Evolutionary conservation across 1,139 yeast genomes (phyloP), one percentile per base, ranked within the genome.

Genomic region (Protomyces lactucae-debilis): DNA sequence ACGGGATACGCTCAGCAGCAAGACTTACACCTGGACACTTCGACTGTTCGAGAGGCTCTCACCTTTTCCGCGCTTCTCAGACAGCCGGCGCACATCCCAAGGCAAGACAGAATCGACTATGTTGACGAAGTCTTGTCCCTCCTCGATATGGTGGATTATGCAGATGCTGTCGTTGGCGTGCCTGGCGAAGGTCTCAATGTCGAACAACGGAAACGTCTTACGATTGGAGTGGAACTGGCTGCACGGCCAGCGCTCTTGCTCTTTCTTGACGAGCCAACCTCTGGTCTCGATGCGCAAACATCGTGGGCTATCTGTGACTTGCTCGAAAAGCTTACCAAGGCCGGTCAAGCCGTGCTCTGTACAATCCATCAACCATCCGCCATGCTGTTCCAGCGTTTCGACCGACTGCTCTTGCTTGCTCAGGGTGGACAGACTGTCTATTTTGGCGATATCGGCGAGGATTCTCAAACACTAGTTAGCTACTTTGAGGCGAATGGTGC

Each of bases 1-100:
- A 84, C 87, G 52, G 88, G 88, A 64, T 85, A 83, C 73, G 87
- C 83, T 28, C 86, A 84, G 69, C 87, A 84, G 72, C 86, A 83
- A 72, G 87, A 84, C 76, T 75, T 84, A 65, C 88, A 85, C 72
- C 78, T 83, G 71, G 78, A 83, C 48, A 81, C 81, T 69, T 74
- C 81, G 6, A 82, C 88, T 48, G 88, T 84, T 28, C 78, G 87
- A 69, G 88, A 84, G 71, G 80, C 87, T 0, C 76, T 84, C 64
- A 78, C 78, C 69, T 85, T 85, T 75, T 82, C 87, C 55, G 87
- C 88, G 48, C 76, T 82, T 67, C 76, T 84, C 68, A 80, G 88
- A 73, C 85, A 84, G 72, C 81, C 86, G 25, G 74, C 76, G 28
- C 73, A 77, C 65, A 79, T 80, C 37, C 79, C 85, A 39, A 74